Evolutionary conservation across 139 green algal species (phyloP).

Genomic region (Deuterostichococcus epilithicus): DNA sequence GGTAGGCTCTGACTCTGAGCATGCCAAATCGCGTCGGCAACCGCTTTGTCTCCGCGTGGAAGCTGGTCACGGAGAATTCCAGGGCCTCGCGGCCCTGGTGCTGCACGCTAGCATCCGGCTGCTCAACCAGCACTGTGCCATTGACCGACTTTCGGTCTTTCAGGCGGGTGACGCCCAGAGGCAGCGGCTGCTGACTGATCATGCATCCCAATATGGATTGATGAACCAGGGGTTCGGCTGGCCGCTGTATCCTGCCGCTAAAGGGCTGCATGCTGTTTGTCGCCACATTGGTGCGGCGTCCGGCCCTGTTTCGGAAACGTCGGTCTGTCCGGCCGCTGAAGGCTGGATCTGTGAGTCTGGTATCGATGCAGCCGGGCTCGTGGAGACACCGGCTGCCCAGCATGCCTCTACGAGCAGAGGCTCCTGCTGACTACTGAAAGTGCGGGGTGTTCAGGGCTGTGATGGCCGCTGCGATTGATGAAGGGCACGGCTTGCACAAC

Average conservation of each 20-base stretch:
- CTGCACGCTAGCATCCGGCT: not conserved
- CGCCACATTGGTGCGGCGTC: too few relatives aligned
- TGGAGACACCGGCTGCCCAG: too few relatives aligned
- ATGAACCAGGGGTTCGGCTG: not conserved
- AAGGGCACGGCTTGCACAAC: too few relatives aligned
- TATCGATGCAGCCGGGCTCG: too few relatives aligned
- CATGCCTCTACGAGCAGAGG: too few relatives aligned
- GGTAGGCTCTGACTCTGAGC: conserved; percentile 84
- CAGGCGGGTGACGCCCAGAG: not conserved
- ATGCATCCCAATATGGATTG: not conserved
- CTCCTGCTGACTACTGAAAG: too few relatives aligned
- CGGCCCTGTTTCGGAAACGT: too few relatives aligned
- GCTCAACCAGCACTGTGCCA: not conserved
- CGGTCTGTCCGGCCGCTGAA: too few relatives aligned
- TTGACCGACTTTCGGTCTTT: not conserved
- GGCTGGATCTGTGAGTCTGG: too few relatives aligned
- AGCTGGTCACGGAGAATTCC: not conserved
- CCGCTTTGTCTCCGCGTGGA: conserved; percentile 78
- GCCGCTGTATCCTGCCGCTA: too few relatives aligned
- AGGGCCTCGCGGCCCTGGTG: not conserved
- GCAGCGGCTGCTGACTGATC: not conserved
- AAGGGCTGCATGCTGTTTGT: not conserved
- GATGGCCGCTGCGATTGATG: too few relatives aligned
- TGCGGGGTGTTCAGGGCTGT: too few relatives aligned
- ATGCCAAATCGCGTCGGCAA: conserved; percentile 83